Conservation (phyloP, 352 stramenopile species). For the Phytophthora idaei region DNA sequence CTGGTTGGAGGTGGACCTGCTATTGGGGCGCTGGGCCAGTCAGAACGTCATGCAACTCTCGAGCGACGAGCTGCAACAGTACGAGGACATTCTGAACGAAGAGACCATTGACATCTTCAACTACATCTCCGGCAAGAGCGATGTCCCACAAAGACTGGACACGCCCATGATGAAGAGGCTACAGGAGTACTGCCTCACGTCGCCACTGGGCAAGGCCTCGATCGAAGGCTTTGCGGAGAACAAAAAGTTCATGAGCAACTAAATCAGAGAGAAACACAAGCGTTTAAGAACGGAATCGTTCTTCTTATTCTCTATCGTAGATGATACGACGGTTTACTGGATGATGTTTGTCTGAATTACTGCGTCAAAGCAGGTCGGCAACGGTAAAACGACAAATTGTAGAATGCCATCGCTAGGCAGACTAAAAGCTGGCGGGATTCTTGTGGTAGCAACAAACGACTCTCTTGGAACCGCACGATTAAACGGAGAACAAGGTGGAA, state of each 20-base stretch:
- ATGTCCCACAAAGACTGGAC: constrained; percentile 81
- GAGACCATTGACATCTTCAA: constrained; percentile 99
- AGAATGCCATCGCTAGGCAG: constrained; percentile 57
- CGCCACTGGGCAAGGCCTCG: constrained; percentile 90
- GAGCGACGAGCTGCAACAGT: constrained; percentile 89
- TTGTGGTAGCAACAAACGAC: constrained; percentile 47
- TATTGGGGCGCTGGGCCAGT: constrained; percentile 94
- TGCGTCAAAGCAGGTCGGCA: constrained; percentile 27
- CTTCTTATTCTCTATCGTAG: constrained; percentile 18
- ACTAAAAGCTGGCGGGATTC: constrained; percentile 57
- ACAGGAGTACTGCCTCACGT: constrained; percentile 90
- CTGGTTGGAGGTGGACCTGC: constrained; percentile 95
- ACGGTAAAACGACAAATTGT: constrained; percentile 57
- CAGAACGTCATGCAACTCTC: constrained; percentile 90
- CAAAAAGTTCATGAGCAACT: constrained; percentile 90
- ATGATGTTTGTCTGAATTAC: not conserved
- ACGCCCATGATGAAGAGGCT: constrained; percentile 92
- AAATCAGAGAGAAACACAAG: constrained; percentile 17
- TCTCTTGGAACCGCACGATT: constrained; percentile 66
- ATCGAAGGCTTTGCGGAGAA: constrained; percentile 72
- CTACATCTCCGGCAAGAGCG: constrained; percentile 92
- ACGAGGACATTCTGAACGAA: constrained; percentile 96
- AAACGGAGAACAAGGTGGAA: constrained; percentile 63
- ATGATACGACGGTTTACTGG: not conserved
- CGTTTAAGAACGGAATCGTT: not conserved